These are phyloP conservation scores for Candida michaelii DNA, from an alignment of 805 yeast genomes.

Conservation along the genomic window DNA sequence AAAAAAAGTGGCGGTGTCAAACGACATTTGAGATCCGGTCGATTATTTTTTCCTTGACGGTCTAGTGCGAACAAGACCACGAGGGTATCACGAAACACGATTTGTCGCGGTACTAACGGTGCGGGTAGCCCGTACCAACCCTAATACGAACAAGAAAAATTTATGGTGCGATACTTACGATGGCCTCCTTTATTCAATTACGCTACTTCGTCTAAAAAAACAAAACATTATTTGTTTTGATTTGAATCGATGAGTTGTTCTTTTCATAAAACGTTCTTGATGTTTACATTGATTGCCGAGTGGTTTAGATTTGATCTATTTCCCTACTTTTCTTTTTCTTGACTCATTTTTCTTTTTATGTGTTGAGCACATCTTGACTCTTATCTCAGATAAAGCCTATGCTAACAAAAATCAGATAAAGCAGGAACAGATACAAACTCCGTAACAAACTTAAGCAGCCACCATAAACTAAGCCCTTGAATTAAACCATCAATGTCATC, in stretches of 20 bases:
- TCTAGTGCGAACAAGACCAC: neutral
- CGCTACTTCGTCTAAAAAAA: neutral
- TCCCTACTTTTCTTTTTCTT: neutral
- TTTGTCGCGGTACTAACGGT: neutral
- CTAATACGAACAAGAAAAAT: neutral
- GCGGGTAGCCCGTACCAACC: neutral
- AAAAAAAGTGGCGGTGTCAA: constrained; percentile 2
- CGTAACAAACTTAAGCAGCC: too few relatives aligned
- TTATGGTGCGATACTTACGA: neutral
- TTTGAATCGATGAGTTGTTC: neutral
- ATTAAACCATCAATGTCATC: neutral
- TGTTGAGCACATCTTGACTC: constrained; percentile 1
- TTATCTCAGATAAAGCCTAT: neutral
- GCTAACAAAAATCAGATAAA: neutral
- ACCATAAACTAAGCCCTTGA: neutral
- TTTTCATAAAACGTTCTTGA: neutral
- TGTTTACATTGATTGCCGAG: neutral
- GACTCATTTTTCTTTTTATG: neutral
- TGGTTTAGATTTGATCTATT: neutral
- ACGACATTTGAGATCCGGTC: constrained; percentile 4
- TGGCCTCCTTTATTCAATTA: neutral
- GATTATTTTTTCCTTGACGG: neutral
- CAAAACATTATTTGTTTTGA: neutral
- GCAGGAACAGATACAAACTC: neutral
- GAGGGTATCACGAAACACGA: constrained; percentile 7